phyloP scores from a whole-genome alignment of 345 rosid genomes.

The Pistacia vera region DNA sequence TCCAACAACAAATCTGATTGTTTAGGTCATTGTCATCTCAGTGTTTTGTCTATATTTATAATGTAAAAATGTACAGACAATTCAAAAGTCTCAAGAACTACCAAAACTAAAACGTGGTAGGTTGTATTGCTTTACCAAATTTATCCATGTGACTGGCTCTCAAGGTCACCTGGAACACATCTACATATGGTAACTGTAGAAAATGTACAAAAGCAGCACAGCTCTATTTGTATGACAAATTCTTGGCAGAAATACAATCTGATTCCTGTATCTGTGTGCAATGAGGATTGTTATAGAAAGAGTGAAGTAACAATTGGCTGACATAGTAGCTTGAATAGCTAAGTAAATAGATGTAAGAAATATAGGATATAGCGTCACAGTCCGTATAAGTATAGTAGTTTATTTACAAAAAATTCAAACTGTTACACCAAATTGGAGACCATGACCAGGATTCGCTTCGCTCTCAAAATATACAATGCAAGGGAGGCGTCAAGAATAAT shows the following conservation, averaged over 20 bases:
- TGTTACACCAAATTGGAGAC: neutral
- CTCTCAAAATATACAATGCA: conserved; percentile 28
- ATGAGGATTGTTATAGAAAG: too few relatives aligned
- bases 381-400: neutral
- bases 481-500: conserved; percentile 21
- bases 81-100: neutral
- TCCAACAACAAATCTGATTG: conserved; percentile 16
- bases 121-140: too few relatives aligned
- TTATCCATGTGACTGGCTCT: neutral
- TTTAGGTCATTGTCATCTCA: neutral
- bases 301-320: neutral
- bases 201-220: neutral
- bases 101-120: neutral
- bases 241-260: too few relatives aligned
- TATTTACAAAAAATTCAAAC: conserved; percentile 24
- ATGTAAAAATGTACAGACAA: neutral
- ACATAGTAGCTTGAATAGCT: neutral
- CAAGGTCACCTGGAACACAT: too few relatives aligned
- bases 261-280: neutral
- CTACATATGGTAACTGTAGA: neutral
- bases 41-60: too few relatives aligned
- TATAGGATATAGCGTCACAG: neutral
- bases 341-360: neutral
- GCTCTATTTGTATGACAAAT: too few relatives aligned
- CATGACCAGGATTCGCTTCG: neutral